Evolutionary conservation across 345 rosid genomes (phyloP), one percentile per base, ranked within the genome.

Genomic region (Dimocarpus longan): DNA sequence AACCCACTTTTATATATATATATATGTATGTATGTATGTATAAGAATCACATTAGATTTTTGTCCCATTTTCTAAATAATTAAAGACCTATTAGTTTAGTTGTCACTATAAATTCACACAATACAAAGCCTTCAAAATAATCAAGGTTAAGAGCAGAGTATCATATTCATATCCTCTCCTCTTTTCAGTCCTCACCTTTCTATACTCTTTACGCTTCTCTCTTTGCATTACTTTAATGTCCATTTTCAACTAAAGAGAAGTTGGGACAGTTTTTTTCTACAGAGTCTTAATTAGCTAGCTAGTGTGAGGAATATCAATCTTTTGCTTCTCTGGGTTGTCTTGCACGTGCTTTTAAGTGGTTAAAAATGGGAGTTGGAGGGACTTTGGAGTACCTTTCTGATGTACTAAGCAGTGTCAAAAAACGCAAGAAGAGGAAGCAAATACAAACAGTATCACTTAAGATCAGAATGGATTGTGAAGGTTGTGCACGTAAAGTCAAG

Each of bases 391-490:
- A 90, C 85, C 65, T 95, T 32, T 88, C 95, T 1, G 89, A 85
- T 8, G 56, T 95, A 24, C 83, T 91, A 22, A 78, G 88, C 79
- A 78, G 71, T 63, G 56, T 82, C 28, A 92, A 75, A 76, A 87
- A 74, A 76, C 80, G 43, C 64, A 91, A 71, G 83, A 91, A 85
- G 81, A 89, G 79, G 96, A 93, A 89, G 85, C 97, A 85, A 68
- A 81, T 84, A 13, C 90, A 89, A 57, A 93, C 97, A 11, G 95
- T 95, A 5, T 90, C 93, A 12, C 93, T 95, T 64, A 88, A 88
- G 81, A 80, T 95, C 63, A 84, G 97, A 76, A 95, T 95, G 89
- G 98, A 95, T 70, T 95, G 98, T 39, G 93, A 93, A 66, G 98
- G 97, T 68, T 95, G 98, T 80, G 92, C 80, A 11, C 96, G 98